These are phyloP conservation scores for Sarocladium kiliense DNA, from an alignment of 2,329 filamentous ascomycete species.

Conservation along the genomic window DNA sequence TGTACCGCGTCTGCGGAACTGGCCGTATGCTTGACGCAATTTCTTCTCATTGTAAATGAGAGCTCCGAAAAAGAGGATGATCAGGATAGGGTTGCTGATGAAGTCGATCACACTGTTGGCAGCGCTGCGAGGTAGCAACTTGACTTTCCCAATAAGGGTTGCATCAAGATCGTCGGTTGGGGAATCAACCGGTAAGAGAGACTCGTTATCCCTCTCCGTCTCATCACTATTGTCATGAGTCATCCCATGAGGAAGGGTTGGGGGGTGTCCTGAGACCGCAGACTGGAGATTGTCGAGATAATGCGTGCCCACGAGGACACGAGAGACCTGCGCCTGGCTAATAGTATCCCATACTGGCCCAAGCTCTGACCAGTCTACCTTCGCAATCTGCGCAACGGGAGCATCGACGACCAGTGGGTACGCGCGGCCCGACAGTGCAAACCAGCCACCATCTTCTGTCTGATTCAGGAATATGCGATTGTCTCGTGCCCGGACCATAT, in stretches of 20 bases:
- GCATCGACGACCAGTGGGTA: slow-evolving; percentile 82
- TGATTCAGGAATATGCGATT: slow-evolving; percentile 79
- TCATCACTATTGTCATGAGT: slow-evolving; percentile 10
- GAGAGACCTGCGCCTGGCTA: slow-evolving; percentile 44
- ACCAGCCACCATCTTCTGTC: slow-evolving; percentile 85
- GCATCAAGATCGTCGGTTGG: slow-evolving; percentile 1
- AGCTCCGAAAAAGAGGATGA: slow-evolving; percentile 37
- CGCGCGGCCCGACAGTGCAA: slow-evolving; percentile 78
- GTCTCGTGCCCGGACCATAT: slow-evolving; percentile 46
- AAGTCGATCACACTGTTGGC: slow-evolving; percentile 48
- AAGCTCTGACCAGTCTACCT: slow-evolving; percentile 42
- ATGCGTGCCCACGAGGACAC: slow-evolving; percentile 68
- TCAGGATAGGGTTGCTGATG: slow-evolving; percentile 48
- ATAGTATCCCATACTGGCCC: slow-evolving; percentile 33
- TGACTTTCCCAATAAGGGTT: slow-evolving; percentile 45
- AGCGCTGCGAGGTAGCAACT: slow-evolving; percentile 44
- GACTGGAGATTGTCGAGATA: slow-evolving; percentile 42
- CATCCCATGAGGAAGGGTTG: slow-evolving; percentile 25
- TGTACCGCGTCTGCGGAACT: slow-evolving; percentile 17
- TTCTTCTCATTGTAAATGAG: slow-evolving; percentile 42
- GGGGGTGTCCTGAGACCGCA: slow-evolving; percentile 27
- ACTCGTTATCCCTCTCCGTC: slow-evolving; percentile 26
- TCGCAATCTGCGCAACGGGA: slow-evolving; percentile 40
- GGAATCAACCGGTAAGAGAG: slow-evolving; percentile 20
- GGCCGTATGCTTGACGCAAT: slow-evolving; percentile 33